phyloP scores from a whole-genome alignment of 225 moss, liverwort and hornwort genomes.

The Marchantia paleacea region DNA sequence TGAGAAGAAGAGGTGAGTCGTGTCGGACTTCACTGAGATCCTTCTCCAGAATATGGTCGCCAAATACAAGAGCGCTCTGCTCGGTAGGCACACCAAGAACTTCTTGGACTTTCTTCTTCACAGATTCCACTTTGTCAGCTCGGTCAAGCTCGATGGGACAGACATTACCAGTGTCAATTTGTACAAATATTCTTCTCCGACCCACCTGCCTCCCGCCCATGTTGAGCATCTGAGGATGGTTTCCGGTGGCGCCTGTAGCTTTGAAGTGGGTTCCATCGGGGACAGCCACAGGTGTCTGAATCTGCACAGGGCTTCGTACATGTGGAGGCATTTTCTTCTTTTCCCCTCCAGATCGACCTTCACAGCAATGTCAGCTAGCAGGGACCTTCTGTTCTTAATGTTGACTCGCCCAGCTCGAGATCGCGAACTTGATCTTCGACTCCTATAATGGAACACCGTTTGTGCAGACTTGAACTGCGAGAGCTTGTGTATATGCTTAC shows the following conservation, averaged over 20 bases:
- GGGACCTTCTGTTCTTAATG: not conserved
- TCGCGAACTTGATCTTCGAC: not conserved
- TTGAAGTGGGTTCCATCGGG: constrained; percentile 73
- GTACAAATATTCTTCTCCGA: constrained; percentile 83
- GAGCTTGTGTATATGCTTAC: not conserved
- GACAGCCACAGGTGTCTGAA: constrained; percentile 80
- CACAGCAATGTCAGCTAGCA: not conserved
- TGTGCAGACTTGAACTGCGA: not conserved
- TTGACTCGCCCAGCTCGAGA: not conserved
- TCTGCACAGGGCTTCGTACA: constrained; percentile 84
- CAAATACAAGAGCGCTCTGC: constrained; percentile 67
- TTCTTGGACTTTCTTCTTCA: constrained; percentile 91
- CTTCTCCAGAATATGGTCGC: constrained; percentile 75
- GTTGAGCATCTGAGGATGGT: constrained; percentile 22
- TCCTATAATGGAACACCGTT: not conserved
- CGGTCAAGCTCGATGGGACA: constrained; percentile 88
- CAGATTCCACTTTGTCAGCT: constrained; percentile 77
- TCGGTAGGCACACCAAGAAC: constrained; percentile 87
- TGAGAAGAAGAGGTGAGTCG: constrained; percentile 77
- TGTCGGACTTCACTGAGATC: constrained; percentile 78
- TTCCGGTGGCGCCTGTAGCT: constrained; percentile 42
- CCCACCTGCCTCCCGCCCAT: constrained; percentile 64
- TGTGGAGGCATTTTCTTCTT: constrained; percentile 78
- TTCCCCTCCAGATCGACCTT: not conserved
- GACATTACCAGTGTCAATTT: constrained; percentile 78